Evolutionary conservation across 192 early-diverging fungal genomes (phyloP).

Genomic region (Dispira parvispora): DNA sequence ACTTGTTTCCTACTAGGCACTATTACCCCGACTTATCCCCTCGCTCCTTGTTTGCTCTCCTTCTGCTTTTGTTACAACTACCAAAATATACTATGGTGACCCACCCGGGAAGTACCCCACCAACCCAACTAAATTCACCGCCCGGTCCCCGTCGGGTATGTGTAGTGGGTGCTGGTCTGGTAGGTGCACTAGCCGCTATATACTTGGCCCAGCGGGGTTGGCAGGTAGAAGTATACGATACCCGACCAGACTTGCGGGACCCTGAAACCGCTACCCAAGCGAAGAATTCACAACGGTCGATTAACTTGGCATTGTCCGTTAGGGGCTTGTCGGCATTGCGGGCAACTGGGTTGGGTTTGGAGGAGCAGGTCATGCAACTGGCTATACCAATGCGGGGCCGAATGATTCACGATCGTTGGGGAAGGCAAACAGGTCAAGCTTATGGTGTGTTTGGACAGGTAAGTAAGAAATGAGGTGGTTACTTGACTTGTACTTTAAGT

Average conservation of each 20-base stretch:
- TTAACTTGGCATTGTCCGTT: conserved; percentile 83
- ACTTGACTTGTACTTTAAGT: neutral
- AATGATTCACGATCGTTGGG: conserved; percentile 71
- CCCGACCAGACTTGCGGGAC: conserved; percentile 51
- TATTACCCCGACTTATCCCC: too few species aligned
- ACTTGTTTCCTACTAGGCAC: too few species aligned
- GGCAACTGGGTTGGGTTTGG: conserved; percentile 45
- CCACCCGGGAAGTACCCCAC: too few species aligned
- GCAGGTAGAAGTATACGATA: conserved; percentile 74
- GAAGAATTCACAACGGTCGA: conserved; percentile 48
- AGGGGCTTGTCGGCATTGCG: conserved; percentile 73
- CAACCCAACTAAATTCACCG: too few species aligned
- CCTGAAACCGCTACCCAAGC: conserved; percentile 26
- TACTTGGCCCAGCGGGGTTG: conserved; percentile 87
- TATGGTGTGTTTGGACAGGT: conserved; percentile 83
- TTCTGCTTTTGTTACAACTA: too few species aligned
- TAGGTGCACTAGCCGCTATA: conserved; percentile 72
- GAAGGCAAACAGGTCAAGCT: conserved; percentile 51
- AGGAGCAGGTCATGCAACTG: conserved; percentile 40
- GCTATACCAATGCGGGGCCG: conserved; percentile 84
- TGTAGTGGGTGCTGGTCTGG: conserved; percentile 87
- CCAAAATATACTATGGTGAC: too few species aligned
- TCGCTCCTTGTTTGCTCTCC: too few species aligned
- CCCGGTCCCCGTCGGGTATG: conserved; percentile 24
- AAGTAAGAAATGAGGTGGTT: neutral